Conservation (phyloP, 306 rosid genomes). For the Datisca glomerata region DNA sequence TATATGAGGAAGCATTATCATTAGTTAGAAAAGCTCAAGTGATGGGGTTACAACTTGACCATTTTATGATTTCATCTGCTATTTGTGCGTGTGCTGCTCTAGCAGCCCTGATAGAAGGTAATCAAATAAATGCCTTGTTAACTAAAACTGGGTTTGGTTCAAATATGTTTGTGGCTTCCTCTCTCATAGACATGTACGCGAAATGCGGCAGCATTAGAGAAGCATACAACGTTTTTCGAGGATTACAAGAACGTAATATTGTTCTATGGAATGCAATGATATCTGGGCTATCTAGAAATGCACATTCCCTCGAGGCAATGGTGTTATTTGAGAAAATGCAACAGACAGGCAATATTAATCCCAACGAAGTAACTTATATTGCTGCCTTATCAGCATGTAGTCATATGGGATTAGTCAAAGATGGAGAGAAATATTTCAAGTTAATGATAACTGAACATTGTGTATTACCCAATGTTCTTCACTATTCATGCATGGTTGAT, state of each 20-base stretch:
- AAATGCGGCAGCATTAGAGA: slow-evolving; percentile 73
- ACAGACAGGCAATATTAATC: slow-evolving; percentile 42
- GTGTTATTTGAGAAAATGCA: slow-evolving; percentile 84
- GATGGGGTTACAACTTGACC: slow-evolving; percentile 35
- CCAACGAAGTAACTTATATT: slow-evolving; percentile 60
- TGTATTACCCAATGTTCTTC: slow-evolving; percentile 51
- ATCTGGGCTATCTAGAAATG: slow-evolving; percentile 71
- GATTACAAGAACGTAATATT: slow-evolving; percentile 30
- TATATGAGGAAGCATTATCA: slow-evolving; percentile 58
- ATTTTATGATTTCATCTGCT: slow-evolving; percentile 55
- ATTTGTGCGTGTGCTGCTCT: slow-evolving; percentile 71
- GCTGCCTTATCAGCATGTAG: slow-evolving; percentile 62
- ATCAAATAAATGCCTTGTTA: slow-evolving; percentile 53
- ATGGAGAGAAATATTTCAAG: slow-evolving; percentile 52
- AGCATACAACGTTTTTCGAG: slow-evolving; percentile 50
- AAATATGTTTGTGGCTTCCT: slow-evolving; percentile 39
- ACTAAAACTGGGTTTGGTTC: slow-evolving; percentile 49
- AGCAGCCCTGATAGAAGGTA: slow-evolving; percentile 65
- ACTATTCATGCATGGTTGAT: slow-evolving; percentile 76
- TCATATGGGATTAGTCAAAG: slow-evolving; percentile 65
- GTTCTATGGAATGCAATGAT: slow-evolving; percentile 78
- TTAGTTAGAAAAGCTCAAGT: slow-evolving; percentile 41
- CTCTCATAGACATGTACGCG: slow-evolving; percentile 80
- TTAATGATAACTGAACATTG: slow-evolving; percentile 47
- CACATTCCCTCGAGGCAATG: slow-evolving; percentile 50